Conservation (phyloP, 306 rosid species). For the Coriaria nepalensis region DNA sequence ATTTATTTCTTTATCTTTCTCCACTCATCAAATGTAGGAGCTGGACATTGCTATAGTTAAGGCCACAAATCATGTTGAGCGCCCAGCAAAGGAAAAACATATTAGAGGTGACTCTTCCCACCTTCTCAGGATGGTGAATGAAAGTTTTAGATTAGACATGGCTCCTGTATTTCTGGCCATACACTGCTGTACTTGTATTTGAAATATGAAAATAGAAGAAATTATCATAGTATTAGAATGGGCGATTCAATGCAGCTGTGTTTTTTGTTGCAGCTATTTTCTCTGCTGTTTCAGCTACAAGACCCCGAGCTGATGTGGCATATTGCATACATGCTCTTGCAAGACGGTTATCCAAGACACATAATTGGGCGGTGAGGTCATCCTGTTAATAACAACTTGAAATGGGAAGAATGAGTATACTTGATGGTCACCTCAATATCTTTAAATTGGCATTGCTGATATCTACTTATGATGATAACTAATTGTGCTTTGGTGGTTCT, state of each 20-base stretch:
- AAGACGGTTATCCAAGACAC: constrained; percentile 80
- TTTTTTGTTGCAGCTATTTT: constrained; percentile 63
- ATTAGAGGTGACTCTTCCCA: constrained; percentile 48
- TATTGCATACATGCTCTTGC: constrained; percentile 97
- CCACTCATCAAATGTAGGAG: constrained; percentile 35
- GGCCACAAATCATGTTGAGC: constrained; percentile 92
- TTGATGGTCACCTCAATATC: too few species aligned
- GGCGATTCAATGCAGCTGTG: constrained; percentile 12
- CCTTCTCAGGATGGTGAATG: not conserved
- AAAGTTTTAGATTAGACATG: constrained; percentile 4
- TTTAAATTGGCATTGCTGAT: too few species aligned
- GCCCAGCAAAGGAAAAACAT: constrained; percentile 84
- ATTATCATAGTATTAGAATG: constrained; percentile 2
- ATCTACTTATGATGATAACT: too few species aligned
- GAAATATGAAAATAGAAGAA: constrained; percentile 12
- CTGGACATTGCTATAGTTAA: constrained; percentile 90
- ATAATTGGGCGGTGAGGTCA: constrained; percentile 92
- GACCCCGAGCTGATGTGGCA: constrained; percentile 98
- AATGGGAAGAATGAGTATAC: too few species aligned
- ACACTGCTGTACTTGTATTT: constrained; percentile 3
- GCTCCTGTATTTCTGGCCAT: not conserved
- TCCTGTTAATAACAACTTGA: not conserved
- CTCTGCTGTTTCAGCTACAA: constrained; percentile 90
- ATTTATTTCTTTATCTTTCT: constrained; percentile 2
- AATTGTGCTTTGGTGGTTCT: constrained; percentile 2